Evolutionary conservation across 441 rosid species (phyloP).

Genomic region (Daphne laureola): DNA sequence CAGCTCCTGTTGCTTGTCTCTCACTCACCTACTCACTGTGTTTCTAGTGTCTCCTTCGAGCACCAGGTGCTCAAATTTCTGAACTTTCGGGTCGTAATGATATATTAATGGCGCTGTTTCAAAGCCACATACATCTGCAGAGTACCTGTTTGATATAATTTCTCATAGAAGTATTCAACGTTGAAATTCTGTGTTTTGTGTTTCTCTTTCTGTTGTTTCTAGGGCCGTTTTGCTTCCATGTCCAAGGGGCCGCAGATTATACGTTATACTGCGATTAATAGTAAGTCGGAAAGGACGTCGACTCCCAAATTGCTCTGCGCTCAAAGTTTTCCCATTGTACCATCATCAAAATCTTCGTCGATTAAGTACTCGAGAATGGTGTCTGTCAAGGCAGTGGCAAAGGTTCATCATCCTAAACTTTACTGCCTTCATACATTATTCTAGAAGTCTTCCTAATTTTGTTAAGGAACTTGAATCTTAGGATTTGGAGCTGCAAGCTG

Average conservation of each 20-base stretch:
- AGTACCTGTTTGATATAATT: too few relatives aligned
- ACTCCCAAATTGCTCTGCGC: slow-evolving; percentile 45
- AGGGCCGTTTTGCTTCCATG: slow-evolving; percentile 27
- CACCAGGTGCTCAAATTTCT: not conserved
- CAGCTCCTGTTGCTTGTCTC: not conserved
- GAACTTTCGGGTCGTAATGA: too few relatives aligned
- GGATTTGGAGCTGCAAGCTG: slow-evolving; percentile 59
- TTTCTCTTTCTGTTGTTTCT: slow-evolving; percentile 3
- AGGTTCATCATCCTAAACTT: slow-evolving; percentile 16
- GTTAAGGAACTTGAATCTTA: slow-evolving; percentile 8
- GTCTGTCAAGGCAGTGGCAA: slow-evolving; percentile 42
- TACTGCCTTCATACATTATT: too few relatives aligned
- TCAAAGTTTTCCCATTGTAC: slow-evolving; percentile 26
- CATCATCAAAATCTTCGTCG: slow-evolving; percentile 26
- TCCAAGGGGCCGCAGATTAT: slow-evolving; percentile 19
- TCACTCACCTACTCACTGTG: not conserved
- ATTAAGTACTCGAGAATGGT: slow-evolving; percentile 31
- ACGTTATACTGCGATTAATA: slow-evolving; percentile 14
- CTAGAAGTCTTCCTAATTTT: too few relatives aligned
- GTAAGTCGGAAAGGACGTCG: slow-evolving; percentile 25
- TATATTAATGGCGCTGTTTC: too few relatives aligned
- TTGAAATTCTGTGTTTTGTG: not conserved
- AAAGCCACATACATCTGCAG: too few relatives aligned
- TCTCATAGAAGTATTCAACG: not conserved
- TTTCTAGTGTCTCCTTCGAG: not conserved